A percentile compares a stretch with the other conserved stretches of the same genome.
Evolutionary conservation across 148 eudicot genomes (phyloP).

Genomic region (Chenopodium formosanum): DNA sequence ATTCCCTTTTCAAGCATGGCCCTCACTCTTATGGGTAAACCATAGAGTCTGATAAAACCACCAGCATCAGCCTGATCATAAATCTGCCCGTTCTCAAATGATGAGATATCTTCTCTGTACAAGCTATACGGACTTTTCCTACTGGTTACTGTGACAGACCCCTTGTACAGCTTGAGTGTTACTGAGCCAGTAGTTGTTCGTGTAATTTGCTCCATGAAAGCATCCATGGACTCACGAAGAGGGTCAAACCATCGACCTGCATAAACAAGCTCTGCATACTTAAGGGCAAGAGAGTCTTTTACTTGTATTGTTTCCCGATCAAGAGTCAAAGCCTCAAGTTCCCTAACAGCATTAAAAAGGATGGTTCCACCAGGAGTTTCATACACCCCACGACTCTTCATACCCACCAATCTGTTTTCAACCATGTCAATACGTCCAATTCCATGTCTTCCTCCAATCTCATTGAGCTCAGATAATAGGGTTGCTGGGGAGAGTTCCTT

Average conservation of each 20-base stretch:
- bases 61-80: conserved; percentile 94
- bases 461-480: conserved; percentile 69
- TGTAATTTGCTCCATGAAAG: conserved; percentile 74
- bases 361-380: conserved; percentile 95
- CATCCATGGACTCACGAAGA: conserved; percentile 74
- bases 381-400: conserved; percentile 94
- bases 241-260: conserved; percentile 94
- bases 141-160: conserved; percentile 58
- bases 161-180: conserved; percentile 76
- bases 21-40: conserved; percentile 73
- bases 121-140: conserved; percentile 70
- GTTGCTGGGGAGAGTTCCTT: conserved; percentile 82
- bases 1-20: conserved; percentile 78
- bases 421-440: conserved; percentile 89
- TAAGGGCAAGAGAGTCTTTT: conserved; percentile 71
- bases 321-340: conserved; percentile 82
- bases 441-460: conserved; percentile 72
- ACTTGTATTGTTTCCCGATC: conserved; percentile 78
- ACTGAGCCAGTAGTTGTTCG: conserved; percentile 85
- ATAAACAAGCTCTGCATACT: conserved; percentile 83
- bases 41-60: conserved; percentile 80
- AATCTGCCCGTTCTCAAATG: conserved; percentile 77
- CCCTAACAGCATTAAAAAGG: conserved; percentile 62
- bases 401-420: conserved; percentile 86
- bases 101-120: conserved; percentile 78